Evolutionary conservation across 805 yeast genomes (phyloP).

Genomic region (Trichomonascus vanleenenianus): DNA sequence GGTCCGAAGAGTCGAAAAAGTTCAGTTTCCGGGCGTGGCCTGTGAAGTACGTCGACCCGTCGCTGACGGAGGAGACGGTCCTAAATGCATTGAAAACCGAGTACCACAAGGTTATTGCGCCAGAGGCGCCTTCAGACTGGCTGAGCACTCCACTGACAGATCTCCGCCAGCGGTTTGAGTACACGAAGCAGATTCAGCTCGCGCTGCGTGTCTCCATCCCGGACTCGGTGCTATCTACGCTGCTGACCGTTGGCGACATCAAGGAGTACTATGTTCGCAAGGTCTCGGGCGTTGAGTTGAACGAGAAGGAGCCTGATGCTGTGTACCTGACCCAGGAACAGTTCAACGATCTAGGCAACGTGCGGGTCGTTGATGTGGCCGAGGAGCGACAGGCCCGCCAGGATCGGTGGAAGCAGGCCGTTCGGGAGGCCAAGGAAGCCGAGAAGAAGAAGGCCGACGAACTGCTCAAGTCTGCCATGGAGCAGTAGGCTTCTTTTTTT

Average conservation of each 20-base stretch:
- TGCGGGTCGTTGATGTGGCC: conserved; percentile 38
- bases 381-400: conserved; percentile 40
- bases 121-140: conserved; percentile 2
- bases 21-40: conserved; percentile 27
- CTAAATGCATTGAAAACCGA: conserved; percentile 5
- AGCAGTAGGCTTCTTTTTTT: conserved; percentile 2
- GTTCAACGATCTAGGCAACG: conserved; percentile 45
- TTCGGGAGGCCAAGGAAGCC: conserved; percentile 36
- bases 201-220: conserved; percentile 45
- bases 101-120: conserved; percentile 4
- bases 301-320: conserved; percentile 70
- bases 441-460: conserved; percentile 23
- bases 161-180: conserved; percentile 41
- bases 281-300: conserved; percentile 38
- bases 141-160: conserved; percentile 30
- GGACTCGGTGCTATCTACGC: conserved; percentile 40
- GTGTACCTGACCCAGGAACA: conserved; percentile 50
- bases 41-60: conserved; percentile 16
- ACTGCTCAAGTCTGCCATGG: conserved; percentile 22
- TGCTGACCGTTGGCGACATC: conserved; percentile 35
- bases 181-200: conserved; percentile 41
- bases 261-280: conserved; percentile 30
- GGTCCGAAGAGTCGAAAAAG: conserved; percentile 12
- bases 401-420: conserved; percentile 39
- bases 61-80: conserved; percentile 13